Evolutionary conservation across 495 filamentous ascomycete genomes (phyloP), one percentile per base, ranked within the genome.

Genomic region (Penicillium soppii): DNA sequence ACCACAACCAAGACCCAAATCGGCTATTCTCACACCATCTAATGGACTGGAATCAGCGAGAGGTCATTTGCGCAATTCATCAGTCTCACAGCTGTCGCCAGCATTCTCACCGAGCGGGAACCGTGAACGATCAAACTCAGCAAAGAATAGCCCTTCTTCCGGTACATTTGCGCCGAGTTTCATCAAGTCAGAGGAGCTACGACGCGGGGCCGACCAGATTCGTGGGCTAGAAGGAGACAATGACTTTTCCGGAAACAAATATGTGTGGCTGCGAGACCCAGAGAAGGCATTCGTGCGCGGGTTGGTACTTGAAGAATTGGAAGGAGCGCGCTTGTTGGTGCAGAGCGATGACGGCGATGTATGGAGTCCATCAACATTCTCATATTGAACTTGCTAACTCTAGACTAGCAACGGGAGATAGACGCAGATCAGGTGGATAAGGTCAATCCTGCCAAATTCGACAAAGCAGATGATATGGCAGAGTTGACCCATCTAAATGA

Each of bases 401-500:
- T 43, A 25, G 23, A 22, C 50, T 56, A 95, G 87, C 91, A 96
- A 82, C 88, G 90, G 38, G 87, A 90, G 63, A 86, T 94, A 26
- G 83, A 92, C 56, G 69, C 80, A 17, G 90, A 96, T 54, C 85
- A 81, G 50, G 91, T 96, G 41, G 95, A 99, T 77, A 97, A 96
- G 69, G 95, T 97, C 72, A 99, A 99, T 69, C 95, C 95, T 20
- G 95, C 90, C 47, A 99, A 99, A 63, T 99, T 99, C 65, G 95
- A 99, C 77, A 97, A 94, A 69, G 92, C 94, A 6, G 88, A 96
- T 72, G 95, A 99, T 65, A 99, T 99, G 95, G 94, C 95, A 2
- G 94, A 97, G 69, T 76, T 99, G 58, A 99, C 95, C 12, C 94
- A 97, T 63, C 72, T 99, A 36, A 99, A 99, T 65, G 95, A 99